These are phyloP conservation scores for Phytophthora litchii DNA, from an alignment of 352 stramenopile genomes.

Conservation along the genomic window DNA sequence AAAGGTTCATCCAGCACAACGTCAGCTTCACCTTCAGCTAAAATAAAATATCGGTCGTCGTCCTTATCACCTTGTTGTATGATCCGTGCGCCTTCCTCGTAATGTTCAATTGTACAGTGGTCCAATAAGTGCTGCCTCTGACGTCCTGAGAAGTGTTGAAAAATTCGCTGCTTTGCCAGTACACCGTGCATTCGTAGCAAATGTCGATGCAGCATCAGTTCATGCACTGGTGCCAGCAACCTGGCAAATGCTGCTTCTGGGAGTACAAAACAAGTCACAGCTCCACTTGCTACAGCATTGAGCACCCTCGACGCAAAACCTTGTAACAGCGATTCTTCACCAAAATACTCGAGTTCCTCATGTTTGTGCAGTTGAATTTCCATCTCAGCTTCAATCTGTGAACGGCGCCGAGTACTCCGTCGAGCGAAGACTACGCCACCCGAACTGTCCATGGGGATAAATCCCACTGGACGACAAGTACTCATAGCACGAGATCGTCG, in stretches of 20 bases:
- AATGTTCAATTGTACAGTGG: slow-evolving; percentile 50
- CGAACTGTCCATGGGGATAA: slow-evolving; percentile 18
- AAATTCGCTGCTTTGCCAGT: slow-evolving; percentile 68
- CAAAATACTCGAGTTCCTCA: slow-evolving; percentile 71
- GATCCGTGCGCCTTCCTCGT: slow-evolving; percentile 49
- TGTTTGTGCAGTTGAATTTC: slow-evolving; percentile 63
- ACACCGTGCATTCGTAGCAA: slow-evolving; percentile 58
- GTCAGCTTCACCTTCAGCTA: slow-evolving; percentile 64
- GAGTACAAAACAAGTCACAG: slow-evolving; percentile 59
- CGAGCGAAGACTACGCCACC: slow-evolving; percentile 3
- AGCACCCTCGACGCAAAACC: slow-evolving; percentile 28
- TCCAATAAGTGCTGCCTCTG: slow-evolving; percentile 50
- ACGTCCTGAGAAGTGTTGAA: slow-evolving; percentile 50
- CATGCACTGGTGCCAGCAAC: slow-evolving; percentile 56
- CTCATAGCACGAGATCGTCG: slow-evolving; percentile 31
- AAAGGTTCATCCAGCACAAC: slow-evolving; percentile 52
- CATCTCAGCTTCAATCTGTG: slow-evolving; percentile 50
- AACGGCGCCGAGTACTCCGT: slow-evolving; percentile 35
- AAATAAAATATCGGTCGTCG: slow-evolving; percentile 72
- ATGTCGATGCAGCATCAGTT: slow-evolving; percentile 64
- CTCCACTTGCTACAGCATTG: slow-evolving; percentile 63
- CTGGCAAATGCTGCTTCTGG: slow-evolving; percentile 39
- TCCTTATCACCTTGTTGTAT: slow-evolving; percentile 63
- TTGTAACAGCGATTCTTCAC: slow-evolving; percentile 58
- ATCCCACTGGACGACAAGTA: slow-evolving; percentile 12